Conservation (phyloP, 495 filamentous ascomycete genomes). For the Pyrenopolyporus hunteri region DNA sequence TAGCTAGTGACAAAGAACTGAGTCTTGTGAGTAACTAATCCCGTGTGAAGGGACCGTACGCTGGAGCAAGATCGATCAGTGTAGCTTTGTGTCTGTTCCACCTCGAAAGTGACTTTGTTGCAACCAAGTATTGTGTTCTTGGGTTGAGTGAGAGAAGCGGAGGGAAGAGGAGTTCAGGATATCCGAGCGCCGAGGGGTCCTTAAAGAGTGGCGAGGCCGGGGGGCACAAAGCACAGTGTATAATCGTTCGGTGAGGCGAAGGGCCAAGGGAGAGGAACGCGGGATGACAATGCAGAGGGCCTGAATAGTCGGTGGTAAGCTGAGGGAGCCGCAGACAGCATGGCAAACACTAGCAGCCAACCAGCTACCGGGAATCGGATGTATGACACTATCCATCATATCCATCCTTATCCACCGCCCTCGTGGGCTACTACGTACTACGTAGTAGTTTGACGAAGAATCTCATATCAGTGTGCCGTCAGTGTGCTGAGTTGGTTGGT, state of each 20-base stretch:
- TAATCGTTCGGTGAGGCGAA: slow-evolving; percentile 29
- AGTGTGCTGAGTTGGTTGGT: slow-evolving; percentile 31
- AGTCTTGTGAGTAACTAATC: slow-evolving; percentile 26
- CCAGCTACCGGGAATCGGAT: slow-evolving; percentile 12
- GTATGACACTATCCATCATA: slow-evolving; percentile 28
- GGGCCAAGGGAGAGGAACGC: slow-evolving; percentile 35
- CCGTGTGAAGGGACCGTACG: slow-evolving; percentile 16
- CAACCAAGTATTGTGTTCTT: slow-evolving; percentile 25
- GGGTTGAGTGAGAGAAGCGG: slow-evolving; percentile 25
- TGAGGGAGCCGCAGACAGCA: slow-evolving; percentile 37
- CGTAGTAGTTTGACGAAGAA: slow-evolving; percentile 17
- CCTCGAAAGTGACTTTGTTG: slow-evolving; percentile 29
- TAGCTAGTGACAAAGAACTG: slow-evolving; percentile 18
- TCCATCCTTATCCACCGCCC: slow-evolving; percentile 10
- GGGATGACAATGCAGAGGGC: slow-evolving; percentile 38
- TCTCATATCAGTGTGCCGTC: slow-evolving; percentile 23
- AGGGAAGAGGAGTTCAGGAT: slow-evolving; percentile 7
- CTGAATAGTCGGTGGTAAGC: slow-evolving; percentile 41
- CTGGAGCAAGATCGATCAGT: slow-evolving; percentile 25
- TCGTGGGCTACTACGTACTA: slow-evolving; percentile 34
- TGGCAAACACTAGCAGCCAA: slow-evolving; percentile 21
- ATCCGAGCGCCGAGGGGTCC: slow-evolving; percentile 16
- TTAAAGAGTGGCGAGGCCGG: slow-evolving; percentile 31
- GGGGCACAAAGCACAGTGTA: slow-evolving; percentile 36
- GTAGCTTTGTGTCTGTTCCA: slow-evolving; percentile 14